Base-by-base conservation (phyloP, 805 yeast genomes). In the Nakazawaea laoshanensis region DNA sequence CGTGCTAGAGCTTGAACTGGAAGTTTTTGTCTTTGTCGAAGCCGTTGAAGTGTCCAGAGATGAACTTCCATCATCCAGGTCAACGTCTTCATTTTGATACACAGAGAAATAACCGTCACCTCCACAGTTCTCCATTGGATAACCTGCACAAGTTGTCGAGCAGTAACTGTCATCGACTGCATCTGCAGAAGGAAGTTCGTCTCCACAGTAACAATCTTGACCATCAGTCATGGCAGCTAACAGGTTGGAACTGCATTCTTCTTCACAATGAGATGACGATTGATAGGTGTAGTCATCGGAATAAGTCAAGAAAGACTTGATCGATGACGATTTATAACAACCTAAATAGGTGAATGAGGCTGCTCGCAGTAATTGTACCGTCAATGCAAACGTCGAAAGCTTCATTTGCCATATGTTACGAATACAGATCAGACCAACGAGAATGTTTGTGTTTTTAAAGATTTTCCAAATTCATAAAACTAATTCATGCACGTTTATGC, bases 171-270 rank as follows among this genome's bases (percentile, higher is more conserved):
- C 47, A 26, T 47, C 39, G 3, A 53, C 48, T 11, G 55, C 19
- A 3, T 45, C 38, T 8, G 49, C 42, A 15, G 39, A 42, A 3
- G 74, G 63, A 2, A 53, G 37, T 1, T 57, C 40, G 45, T 66
- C 57, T 18, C 89, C 89, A 53, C 94, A 83, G 47, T 68, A 80
- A 52, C 94, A 83, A 13, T 53, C 51, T 17, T 61, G 46, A 7
- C 86, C 84, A 32, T 63, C 53, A 9, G 65, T 50, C 21, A 73
- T 49, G 3, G 80, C 87, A 26, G 67, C 68, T 46, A 54, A 59
- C 7, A 67, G 67, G 33, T 48, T 35, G n/a, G 42, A 48, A 4
- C 54, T 44, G 55, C 95, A 79, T 40, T 61, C 58, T 6, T 46
- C 42, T 37, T 63, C 58, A 52, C 92, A 80, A 47, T 70, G 58